Base-by-base conservation (phyloP, 805 yeast genomes). In the Diddensiella caesifluorescens region DNA sequence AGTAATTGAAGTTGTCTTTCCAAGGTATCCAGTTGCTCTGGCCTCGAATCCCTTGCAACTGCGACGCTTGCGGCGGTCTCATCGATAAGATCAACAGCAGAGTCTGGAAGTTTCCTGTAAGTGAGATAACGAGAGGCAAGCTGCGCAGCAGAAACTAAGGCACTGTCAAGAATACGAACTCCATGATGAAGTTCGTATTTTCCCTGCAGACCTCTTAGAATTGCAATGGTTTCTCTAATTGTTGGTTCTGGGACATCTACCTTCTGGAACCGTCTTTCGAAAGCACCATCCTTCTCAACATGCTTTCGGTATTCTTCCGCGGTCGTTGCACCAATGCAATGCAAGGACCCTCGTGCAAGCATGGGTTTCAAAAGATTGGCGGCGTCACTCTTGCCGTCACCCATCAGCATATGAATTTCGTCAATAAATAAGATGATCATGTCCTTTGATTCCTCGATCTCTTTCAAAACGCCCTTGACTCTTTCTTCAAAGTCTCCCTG, bases 321-420 rank as follows among this genome's bases (percentile, higher is more conserved):
- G 1, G 98, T 92, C 21, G 98, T 92, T 21, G 98, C 98, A 69
- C 98, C 98, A 60, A 89, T 89, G 65, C 97, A 95, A 65, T 92
- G 97, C 59, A 92, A 77, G 39, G 83, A 75, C 54, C 98, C 97
- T 67, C 98, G 80, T 2, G 98, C 97, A 50, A 92, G 76, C 74
- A 94, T 94, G 28, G 98, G 98, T 68, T 92, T 92, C 63, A 92
- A 77, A 57, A 92, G 75, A 65, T 92, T 92, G 30, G 98, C 98
- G 32, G 95, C 95, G 63, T 92, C 98, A 49, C 84, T 79, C 67
- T 89, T 92, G 61, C 98, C 98, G 61, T 92, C 95, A 55, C 98
- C 98, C 98, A 92, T 92, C 53, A 92, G 77, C 97, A 92, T 92
- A 68, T 92, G 98, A 61, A 92, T 92, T 67, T 92, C 98, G 68